Percentiles rank a stretch among this genome's conserved stretches.
Evolutionary conservation across 1,139 yeast species (phyloP).

Genomic region (Kurtzmaniella natalensis): DNA sequence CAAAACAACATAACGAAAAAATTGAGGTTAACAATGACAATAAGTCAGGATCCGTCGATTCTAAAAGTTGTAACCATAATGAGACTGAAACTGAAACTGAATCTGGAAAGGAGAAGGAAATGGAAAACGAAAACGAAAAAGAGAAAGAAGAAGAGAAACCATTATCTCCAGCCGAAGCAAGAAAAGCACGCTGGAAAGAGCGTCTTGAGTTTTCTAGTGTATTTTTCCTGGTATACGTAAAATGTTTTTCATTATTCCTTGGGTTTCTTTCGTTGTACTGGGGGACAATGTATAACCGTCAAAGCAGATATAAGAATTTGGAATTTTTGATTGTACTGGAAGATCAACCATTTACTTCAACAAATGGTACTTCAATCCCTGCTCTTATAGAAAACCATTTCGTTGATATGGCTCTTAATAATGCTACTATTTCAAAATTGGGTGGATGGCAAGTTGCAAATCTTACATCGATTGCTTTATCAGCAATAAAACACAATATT

Average conservation of each 20-base stretch:
- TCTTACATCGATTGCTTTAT: conserved; percentile 21
- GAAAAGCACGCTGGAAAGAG: too few relatives aligned
- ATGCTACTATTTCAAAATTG: conserved; percentile 13
- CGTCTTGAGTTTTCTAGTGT: conserved; percentile 10
- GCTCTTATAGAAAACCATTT: conserved; percentile 34
- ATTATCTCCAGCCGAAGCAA: too few relatives aligned
- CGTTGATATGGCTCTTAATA: conserved; percentile 14
- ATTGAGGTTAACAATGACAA: too few relatives aligned
- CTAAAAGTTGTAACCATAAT: too few relatives aligned
- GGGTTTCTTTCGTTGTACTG: conserved; percentile 51
- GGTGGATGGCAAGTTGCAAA: conserved; percentile 41
- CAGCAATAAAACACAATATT: conserved; percentile 28
- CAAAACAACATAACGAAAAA: too few relatives aligned
- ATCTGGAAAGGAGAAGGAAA: too few relatives aligned
- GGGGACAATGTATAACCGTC: conserved; percentile 52
- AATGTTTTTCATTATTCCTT: conserved; percentile 17
- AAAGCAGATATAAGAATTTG: conserved; percentile 32
- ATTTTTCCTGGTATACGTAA: conserved; percentile 11
- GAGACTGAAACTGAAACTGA: too few relatives aligned
- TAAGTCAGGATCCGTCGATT: too few relatives aligned
- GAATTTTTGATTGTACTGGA: conserved; percentile 44
- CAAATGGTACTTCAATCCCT: conserved; percentile 14
- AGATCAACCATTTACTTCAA: conserved; percentile 24
- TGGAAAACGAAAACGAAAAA: not conserved
- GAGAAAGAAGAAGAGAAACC: not conserved